A percentile compares a stretch with the other conserved stretches of the same genome.
phyloP scores from a whole-genome alignment of 805 yeast species.

The Myxozyma nipponensis region DNA sequence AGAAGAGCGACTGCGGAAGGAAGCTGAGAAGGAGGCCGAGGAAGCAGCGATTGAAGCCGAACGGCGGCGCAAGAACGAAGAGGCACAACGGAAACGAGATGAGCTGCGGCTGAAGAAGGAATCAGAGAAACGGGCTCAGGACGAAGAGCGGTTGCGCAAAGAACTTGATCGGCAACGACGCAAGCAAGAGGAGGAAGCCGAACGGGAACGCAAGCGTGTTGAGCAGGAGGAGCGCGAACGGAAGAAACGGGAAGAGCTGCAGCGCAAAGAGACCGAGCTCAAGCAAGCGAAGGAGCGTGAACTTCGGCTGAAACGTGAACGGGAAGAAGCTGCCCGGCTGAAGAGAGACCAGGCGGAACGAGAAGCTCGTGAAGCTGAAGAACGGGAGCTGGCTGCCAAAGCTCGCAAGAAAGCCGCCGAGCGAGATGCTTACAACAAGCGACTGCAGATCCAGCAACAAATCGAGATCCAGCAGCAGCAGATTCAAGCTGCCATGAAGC shows the following conservation, averaged over 20 bases:
- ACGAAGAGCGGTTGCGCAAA: conserved; percentile 28
- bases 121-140: conserved; percentile 35
- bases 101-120: conserved; percentile 29
- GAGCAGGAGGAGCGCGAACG: conserved; percentile 28
- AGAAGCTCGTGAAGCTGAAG: conserved; percentile 20
- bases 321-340: conserved; percentile 20
- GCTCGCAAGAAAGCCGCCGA: conserved; percentile 26
- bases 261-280: conserved; percentile 22
- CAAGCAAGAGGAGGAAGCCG: conserved; percentile 26
- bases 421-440: conserved; percentile 18
- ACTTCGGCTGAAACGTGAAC: conserved; percentile 17
- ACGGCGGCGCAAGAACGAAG: conserved; percentile 26
- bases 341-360: conserved; percentile 11
- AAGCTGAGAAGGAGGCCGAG: conserved; percentile 37
- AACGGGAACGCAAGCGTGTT: conserved; percentile 18
- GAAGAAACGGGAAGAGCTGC: conserved; percentile 18
- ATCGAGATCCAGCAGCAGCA: conserved; percentile 15
- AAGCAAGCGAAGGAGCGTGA: conserved; percentile 20
- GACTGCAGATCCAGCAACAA: conserved; percentile 25
- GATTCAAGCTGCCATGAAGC: background rate
- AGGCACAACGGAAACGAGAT: conserved; percentile 27
- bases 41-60: conserved; percentile 27
- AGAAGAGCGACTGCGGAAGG: conserved; percentile 38
- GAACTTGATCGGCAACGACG: conserved; percentile 27
- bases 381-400: conserved; percentile 24